Conservation (phyloP, 495 filamentous ascomycete genomes). For the Jackrogersella minutella region DNA sequence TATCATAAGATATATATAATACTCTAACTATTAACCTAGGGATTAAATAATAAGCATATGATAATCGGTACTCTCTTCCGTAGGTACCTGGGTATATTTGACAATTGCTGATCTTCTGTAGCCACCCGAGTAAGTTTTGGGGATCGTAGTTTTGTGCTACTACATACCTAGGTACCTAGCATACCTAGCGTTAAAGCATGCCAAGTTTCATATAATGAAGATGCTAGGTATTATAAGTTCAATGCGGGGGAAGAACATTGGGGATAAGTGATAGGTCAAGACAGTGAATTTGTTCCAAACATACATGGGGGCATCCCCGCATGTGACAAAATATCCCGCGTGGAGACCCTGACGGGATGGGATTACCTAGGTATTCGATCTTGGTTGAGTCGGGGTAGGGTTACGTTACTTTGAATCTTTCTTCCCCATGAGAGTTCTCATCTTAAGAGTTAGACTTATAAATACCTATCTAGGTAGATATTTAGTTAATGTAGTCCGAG, state of each 20-base stretch:
- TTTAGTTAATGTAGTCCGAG: no score
- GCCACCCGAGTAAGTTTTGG: no score
- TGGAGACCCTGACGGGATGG: slow-evolving; percentile 9
- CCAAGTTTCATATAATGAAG: slow-evolving; percentile 22
- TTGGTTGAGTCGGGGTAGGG: slow-evolving; percentile 13
- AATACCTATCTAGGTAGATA: neutral
- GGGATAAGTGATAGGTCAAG: slow-evolving; percentile 6
- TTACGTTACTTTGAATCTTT: slow-evolving; percentile 25
- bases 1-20: no score
- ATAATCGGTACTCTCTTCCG: no score
- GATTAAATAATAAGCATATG: no score
- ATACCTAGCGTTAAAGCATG: no score
- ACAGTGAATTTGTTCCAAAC: neutral
- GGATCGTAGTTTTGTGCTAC: no score
- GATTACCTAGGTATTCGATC: slow-evolving; percentile 10
- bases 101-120: no score
- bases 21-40: no score
- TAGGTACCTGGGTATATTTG: no score
- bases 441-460: neutral
- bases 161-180: no score
- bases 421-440: no score
- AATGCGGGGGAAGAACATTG: slow-evolving; percentile 3
- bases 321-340: slow-evolving; percentile 26
- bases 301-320: slow-evolving; percentile 21
- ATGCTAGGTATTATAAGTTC: neutral